Percentiles rank a stretch among this genome's conserved stretches.
phyloP scores from a whole-genome alignment of 73 alveolate species.

The Paraurostyla sp. region DNA sequence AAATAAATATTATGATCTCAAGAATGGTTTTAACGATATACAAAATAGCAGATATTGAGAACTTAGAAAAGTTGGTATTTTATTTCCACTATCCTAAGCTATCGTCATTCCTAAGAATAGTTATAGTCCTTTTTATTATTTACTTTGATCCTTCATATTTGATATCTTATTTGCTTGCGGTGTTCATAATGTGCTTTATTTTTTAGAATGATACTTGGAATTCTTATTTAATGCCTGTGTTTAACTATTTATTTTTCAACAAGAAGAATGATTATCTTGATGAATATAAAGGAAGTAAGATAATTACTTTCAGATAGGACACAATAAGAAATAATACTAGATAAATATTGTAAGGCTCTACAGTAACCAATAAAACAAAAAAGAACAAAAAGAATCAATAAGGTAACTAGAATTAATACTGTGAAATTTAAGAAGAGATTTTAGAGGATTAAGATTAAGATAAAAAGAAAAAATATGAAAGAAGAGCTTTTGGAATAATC shows the following conservation, averaged over 20 bases:
- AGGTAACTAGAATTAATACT: neutral
- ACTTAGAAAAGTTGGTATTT: neutral
- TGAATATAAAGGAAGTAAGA: neutral
- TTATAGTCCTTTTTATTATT: neutral
- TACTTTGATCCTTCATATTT: conserved; percentile 43
- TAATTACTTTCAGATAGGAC: conserved; percentile 12
- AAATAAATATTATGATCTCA: conserved; percentile 29
- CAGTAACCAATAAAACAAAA: neutral
- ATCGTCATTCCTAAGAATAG: neutral
- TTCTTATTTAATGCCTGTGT: neutral
- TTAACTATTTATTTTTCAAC: conserved; percentile 8
- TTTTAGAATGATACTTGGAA: conserved; percentile 3
- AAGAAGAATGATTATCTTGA: neutral
- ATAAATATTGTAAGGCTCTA: neutral
- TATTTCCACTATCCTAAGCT: conserved; percentile 45
- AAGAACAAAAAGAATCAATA: conserved; percentile 7
- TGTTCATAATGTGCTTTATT: neutral
- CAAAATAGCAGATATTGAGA: neutral
- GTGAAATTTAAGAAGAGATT: neutral
- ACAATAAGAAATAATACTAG: neutral
- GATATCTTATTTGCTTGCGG: conserved; percentile 26
- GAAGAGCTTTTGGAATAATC: neutral
- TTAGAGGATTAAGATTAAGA: neutral
- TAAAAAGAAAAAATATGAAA: neutral
- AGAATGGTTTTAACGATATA: conserved; percentile 20